These are phyloP conservation scores for Scheffersomyces illinoinensis DNA, from an alignment of 1,139 yeast genomes.

Conservation along the genomic window DNA sequence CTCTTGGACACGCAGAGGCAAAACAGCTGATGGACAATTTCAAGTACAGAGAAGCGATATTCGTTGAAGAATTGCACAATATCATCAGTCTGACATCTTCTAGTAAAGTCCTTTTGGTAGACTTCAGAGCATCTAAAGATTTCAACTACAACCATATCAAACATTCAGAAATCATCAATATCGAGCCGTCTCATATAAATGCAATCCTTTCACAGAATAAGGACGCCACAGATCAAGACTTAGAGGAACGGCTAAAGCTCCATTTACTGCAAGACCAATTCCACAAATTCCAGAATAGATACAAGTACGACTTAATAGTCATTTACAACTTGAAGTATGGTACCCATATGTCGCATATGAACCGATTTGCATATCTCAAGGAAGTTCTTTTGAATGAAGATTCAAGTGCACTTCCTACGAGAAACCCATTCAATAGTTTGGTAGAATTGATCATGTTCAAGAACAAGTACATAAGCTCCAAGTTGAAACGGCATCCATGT, in stretches of 20 bases:
- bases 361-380: constrained; percentile 29
- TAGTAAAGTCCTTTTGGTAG: constrained; percentile 52
- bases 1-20: background rate
- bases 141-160: constrained; percentile 63
- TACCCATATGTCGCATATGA: constrained; percentile 15
- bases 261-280: constrained; percentile 57
- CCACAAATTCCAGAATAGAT: constrained; percentile 49
- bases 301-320: constrained; percentile 59
- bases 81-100: constrained; percentile 9
- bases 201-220: constrained; percentile 23
- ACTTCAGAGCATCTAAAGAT: constrained; percentile 60
- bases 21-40: constrained; percentile 6
- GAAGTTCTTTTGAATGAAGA: constrained; percentile 20
- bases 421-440: constrained; percentile 45
- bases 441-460: constrained; percentile 53
- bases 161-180: constrained; percentile 56
- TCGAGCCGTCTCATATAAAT: constrained; percentile 61
- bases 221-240: constrained; percentile 53
- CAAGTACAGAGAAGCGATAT: constrained; percentile 25
- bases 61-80: constrained; percentile 23
- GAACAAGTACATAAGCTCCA: constrained; percentile 38
- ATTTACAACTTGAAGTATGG: constrained; percentile 54
- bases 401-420: constrained; percentile 21
- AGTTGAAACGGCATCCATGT: constrained; percentile 34
- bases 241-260: constrained; percentile 57